phyloP scores from a whole-genome alignment of 306 rosid species.

The Crataegus laevigata region DNA sequence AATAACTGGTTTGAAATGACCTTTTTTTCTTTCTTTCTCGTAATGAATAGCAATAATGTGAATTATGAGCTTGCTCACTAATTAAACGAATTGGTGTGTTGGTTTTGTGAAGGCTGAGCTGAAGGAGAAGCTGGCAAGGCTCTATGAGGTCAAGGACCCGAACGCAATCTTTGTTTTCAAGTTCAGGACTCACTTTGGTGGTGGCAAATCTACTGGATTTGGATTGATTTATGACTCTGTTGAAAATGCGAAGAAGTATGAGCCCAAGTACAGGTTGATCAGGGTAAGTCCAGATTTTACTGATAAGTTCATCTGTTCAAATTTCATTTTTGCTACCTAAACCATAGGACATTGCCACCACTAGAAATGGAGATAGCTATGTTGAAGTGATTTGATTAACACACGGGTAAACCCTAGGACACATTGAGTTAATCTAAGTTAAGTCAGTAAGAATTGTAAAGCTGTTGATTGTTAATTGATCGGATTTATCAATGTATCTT shows the following conservation, averaged over 20 bases:
- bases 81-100: background rate
- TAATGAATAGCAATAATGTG: too few relatives aligned
- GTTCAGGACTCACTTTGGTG: slow-evolving; percentile 91
- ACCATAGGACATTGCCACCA: background rate
- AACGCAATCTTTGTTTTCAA: slow-evolving; percentile 78
- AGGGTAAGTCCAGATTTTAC: slow-evolving; percentile 47
- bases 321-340: background rate
- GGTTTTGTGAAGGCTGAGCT: slow-evolving; percentile 57
- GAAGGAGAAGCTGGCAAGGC: slow-evolving; percentile 73
- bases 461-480: background rate
- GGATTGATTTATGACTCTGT: slow-evolving; percentile 90
- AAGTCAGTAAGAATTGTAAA: background rate
- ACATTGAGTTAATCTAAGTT: background rate
- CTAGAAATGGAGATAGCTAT: background rate
- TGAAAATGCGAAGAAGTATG: slow-evolving; percentile 82
- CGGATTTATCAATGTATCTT: too few relatives aligned
- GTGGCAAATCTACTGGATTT: slow-evolving; percentile 91
- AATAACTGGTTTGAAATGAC: too few relatives aligned
- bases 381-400: background rate
- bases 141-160: slow-evolving; percentile 79
- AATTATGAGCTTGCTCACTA: background rate
- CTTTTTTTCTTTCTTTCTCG: too few relatives aligned
- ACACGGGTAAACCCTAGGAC: background rate
- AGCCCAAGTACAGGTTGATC: slow-evolving; percentile 88
- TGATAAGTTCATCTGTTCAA: background rate